These are phyloP conservation scores for Didymella arachidicola DNA, from an alignment of 2,329 filamentous ascomycete genomes.

Conservation along the genomic window DNA sequence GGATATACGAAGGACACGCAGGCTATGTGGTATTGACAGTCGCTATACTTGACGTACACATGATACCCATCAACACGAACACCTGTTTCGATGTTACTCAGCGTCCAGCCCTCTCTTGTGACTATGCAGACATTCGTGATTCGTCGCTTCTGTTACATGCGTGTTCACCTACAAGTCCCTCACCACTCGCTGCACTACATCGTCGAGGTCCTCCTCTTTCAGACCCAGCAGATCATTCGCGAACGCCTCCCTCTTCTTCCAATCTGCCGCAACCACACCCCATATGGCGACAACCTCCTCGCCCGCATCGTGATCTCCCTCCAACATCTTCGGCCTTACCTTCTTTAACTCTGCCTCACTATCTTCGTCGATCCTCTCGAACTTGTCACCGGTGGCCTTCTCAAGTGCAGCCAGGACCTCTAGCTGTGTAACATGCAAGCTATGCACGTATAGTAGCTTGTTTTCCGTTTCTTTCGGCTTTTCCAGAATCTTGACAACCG, in stretches of 20 bases:
- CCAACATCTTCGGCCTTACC: constrained; percentile 44
- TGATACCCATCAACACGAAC: neutral
- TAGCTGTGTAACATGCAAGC: constrained; percentile 66
- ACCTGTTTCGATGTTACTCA: neutral
- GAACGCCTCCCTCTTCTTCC: constrained; percentile 42
- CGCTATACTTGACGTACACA: neutral
- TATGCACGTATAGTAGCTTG: constrained; percentile 65
- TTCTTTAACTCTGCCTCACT: constrained; percentile 42
- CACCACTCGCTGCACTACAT: constrained; percentile 40
- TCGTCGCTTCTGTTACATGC: neutral
- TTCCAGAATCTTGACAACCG: constrained; percentile 61
- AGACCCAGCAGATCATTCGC: constrained; percentile 45
- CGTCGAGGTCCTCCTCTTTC: constrained; percentile 42
- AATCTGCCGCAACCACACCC: constrained; percentile 47
- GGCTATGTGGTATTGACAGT: neutral
- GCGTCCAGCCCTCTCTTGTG: neutral
- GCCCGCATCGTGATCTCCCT: constrained; percentile 40
- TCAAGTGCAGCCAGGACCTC: constrained; percentile 65
- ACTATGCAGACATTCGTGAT: neutral
- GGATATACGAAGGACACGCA: neutral
- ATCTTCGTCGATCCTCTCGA: constrained; percentile 55
- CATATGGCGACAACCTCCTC: constrained; percentile 47
- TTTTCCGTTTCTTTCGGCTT: constrained; percentile 60
- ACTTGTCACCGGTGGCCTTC: constrained; percentile 60
- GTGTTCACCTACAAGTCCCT: constrained; percentile 15